Evolutionary conservation across 306 rosid species (phyloP), one percentile per base, ranked within the genome.

Genomic region (Quercus mongolica): DNA sequence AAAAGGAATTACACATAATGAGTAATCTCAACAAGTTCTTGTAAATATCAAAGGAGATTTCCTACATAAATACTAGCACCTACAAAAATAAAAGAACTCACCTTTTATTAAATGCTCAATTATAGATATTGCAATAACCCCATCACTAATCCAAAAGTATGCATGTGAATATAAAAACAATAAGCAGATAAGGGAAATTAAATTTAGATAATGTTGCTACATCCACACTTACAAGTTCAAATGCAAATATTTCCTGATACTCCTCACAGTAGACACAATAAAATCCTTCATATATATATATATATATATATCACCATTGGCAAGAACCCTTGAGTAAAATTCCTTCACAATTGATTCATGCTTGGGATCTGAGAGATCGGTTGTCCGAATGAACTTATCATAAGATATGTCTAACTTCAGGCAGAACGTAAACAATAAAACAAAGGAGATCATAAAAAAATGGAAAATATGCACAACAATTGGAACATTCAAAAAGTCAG

Each of bases 251-350:
- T 62, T 88, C 97, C 99, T 95, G 91, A 79, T 92, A 92, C 78
- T 95, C 97, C 85, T 95, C 99, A 35, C 98, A 92, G 76, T 89
- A 90, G 78, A 95, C 87, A 76, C 99, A 95, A 86, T 95, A 95
- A 78, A 92, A 90, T 58, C 99, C 99, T 82, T 91, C 98, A 71
- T 92, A 95, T 75, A 92, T 94, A 85, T 90, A 81, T 90, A 81
- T 90, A 85, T 90, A 81, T 89, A 95, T 76, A 92, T 92, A 78
- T 95, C 98, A 21, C 96, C 98, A 46, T 79, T 95, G 80, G 92
- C 94, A 82, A 91, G 92, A 80, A 92, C 98, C 84, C 91, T 89
- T 0, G 90, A 90, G 83, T 95, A 95, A 86, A 92, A 90, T 81
- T 91, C 98, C 92, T 87, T 95, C 59, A 92, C 99, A 72, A 92